Evolutionary conservation across 805 yeast genomes (phyloP).

Genomic region (Wickerhamomyces bovis): DNA sequence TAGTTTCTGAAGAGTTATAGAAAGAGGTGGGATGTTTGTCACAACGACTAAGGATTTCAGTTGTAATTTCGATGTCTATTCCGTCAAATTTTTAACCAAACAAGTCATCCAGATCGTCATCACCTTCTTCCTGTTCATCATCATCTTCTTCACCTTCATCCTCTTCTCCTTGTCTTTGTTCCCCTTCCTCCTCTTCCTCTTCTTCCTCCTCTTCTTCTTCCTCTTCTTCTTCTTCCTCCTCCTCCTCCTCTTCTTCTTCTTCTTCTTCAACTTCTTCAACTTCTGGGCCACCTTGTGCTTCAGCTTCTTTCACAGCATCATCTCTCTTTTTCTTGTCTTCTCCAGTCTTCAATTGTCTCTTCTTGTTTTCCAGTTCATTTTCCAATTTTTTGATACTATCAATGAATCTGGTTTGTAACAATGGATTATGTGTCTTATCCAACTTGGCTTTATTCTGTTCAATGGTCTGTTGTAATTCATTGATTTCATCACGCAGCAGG

Average conservation of each 20-base stretch:
- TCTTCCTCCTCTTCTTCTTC: conserved; percentile 29
- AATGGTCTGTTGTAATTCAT: conserved; percentile 74
- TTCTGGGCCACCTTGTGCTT: conserved; percentile 18
- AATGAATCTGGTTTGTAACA: conserved; percentile 79
- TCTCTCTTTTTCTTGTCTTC: conserved; percentile 26
- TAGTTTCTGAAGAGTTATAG: too few species aligned
- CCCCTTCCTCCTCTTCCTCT: conserved; percentile 23
- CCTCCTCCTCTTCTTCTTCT: conserved; percentile 27
- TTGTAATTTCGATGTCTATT: too few species aligned
- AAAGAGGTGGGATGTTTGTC: too few species aligned
- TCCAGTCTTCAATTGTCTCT: conserved; percentile 48
- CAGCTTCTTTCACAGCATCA: conserved; percentile 20
- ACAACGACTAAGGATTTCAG: too few species aligned
- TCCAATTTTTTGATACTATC: conserved; percentile 74
- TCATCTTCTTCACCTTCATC: conserved; percentile 31
- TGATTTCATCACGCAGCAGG: conserved; percentile 76
- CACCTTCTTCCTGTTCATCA: conserved; percentile 25
- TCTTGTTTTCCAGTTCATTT: conserved; percentile 77
- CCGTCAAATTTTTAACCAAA: conserved; percentile 5
- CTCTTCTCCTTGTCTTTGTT: conserved; percentile 27
- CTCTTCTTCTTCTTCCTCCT: conserved; percentile 26
- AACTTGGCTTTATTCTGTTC: conserved; percentile 68
- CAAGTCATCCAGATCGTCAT: conserved; percentile 28
- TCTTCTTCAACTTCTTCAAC: conserved; percentile 26
- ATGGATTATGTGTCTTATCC: conserved; percentile 70